These are phyloP conservation scores for Dipteronia dyeriana DNA, from an alignment of 345 rosid species.

Conservation along the genomic window DNA sequence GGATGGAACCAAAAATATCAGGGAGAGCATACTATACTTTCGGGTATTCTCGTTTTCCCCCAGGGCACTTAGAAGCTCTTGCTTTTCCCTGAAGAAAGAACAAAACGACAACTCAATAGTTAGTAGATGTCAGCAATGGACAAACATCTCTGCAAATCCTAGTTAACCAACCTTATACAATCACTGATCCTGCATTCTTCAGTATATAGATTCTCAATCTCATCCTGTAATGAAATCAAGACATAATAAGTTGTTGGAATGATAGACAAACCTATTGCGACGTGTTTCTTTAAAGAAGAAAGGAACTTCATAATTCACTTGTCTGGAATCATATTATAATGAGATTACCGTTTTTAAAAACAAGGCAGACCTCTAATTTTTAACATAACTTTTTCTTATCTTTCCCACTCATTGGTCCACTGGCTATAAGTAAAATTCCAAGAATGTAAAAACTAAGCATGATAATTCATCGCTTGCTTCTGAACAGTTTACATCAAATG, in stretches of 20 bases:
- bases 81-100: slow-evolving; percentile 50
- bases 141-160: slow-evolving; percentile 8
- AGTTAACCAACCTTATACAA: slow-evolving; percentile 54
- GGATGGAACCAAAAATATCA: background rate
- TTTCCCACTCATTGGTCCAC: background rate
- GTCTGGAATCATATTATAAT: background rate
- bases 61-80: slow-evolving; percentile 50
- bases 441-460: background rate
- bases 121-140: slow-evolving; percentile 8
- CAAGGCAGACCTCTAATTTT: background rate
- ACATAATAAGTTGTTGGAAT: slow-evolving; percentile 2
- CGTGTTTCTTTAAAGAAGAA: background rate
- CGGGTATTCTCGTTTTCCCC: slow-evolving; percentile 48
- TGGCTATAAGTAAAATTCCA: background rate
- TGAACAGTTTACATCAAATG: background rate
- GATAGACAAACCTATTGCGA: background rate
- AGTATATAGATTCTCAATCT: slow-evolving; percentile 46
- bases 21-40: slow-evolving; percentile 39
- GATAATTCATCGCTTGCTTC: background rate
- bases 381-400: background rate
- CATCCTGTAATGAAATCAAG: slow-evolving; percentile 43
- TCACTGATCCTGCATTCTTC: slow-evolving; percentile 63
- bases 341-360: slow-evolving; percentile 7
- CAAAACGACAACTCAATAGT: slow-evolving; percentile 24
- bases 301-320: background rate